phyloP scores from a whole-genome alignment of 257 asterid species.

The Nyctanthes arbortristis region DNA sequence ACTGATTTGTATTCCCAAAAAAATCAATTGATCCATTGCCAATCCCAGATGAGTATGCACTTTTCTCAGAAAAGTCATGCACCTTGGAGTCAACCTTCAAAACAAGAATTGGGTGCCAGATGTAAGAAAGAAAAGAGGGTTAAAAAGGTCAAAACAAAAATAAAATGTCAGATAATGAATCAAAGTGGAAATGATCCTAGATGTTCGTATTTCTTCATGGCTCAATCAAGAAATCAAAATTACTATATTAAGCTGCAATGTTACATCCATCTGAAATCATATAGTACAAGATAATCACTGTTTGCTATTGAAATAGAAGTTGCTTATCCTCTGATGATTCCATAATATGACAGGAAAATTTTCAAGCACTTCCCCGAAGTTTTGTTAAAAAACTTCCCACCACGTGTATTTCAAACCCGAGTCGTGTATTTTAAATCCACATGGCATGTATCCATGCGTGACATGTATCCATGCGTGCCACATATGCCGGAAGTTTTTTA shows the following conservation, averaged over 20 bases:
- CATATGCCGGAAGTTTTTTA: too few relatives aligned
- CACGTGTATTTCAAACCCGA: too few relatives aligned
- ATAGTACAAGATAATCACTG: slow-evolving; percentile 8
- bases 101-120: slow-evolving; percentile 23
- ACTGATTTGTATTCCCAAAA: slow-evolving; percentile 41
- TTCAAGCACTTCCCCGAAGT: too few relatives aligned
- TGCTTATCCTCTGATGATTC: background rate
- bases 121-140: too few relatives aligned
- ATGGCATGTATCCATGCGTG: too few relatives aligned
- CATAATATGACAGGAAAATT: background rate
- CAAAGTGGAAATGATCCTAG: slow-evolving; percentile 20
- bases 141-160: too few relatives aligned
- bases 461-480: too few relatives aligned
- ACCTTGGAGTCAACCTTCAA: slow-evolving; percentile 50
- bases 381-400: too few relatives aligned
- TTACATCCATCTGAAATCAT: background rate
- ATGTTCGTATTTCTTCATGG: slow-evolving; percentile 4
- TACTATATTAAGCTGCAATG: background rate
- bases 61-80: slow-evolving; percentile 35
- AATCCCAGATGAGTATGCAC: slow-evolving; percentile 31
- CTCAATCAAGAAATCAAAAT: slow-evolving; percentile 10
- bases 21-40: slow-evolving; percentile 34
- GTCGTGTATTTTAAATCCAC: too few relatives aligned
- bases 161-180: too few relatives aligned
- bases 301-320: slow-evolving; percentile 4